These are phyloP conservation scores for Exophiala xenobiotica DNA, from an alignment of 2,329 filamentous ascomycete genomes.

Conservation along the genomic window DNA sequence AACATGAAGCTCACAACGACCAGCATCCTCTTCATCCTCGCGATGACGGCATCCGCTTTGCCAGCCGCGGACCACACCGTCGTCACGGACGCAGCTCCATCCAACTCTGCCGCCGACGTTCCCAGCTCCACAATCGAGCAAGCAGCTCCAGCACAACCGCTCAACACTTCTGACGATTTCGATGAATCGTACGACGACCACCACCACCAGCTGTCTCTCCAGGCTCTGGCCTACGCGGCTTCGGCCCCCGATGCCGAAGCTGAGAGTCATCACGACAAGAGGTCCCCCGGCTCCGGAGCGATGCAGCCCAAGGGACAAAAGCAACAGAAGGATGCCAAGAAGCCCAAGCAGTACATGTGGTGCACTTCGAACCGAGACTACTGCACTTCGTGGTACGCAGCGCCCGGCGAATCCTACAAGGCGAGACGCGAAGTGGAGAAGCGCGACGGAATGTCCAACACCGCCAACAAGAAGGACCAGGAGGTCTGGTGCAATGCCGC, in stretches of 20 bases:
- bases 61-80: background rate
- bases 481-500: too few relatives aligned
- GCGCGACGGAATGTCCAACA: too few relatives aligned
- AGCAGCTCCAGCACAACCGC: too few relatives aligned
- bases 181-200: too few relatives aligned
- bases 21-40: background rate
- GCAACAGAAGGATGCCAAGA: background rate
- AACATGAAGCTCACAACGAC: background rate
- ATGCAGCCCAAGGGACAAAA: background rate
- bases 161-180: too few relatives aligned
- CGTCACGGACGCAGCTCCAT: background rate
- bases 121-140: background rate
- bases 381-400: background rate
- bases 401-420: background rate
- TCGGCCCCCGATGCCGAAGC: too few relatives aligned
- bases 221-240: too few relatives aligned
- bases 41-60: background rate
- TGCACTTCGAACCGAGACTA: background rate
- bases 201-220: too few relatives aligned
- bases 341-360: background rate
- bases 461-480: too few relatives aligned
- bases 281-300: too few relatives aligned
- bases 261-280: too few relatives aligned
- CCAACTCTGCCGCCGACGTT: background rate
- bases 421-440: too few relatives aligned